Percentiles rank a stretch among this genome's conserved stretches.
Conservation (phyloP, 805 yeast genomes). For the Yarrowia sp. region DNA sequence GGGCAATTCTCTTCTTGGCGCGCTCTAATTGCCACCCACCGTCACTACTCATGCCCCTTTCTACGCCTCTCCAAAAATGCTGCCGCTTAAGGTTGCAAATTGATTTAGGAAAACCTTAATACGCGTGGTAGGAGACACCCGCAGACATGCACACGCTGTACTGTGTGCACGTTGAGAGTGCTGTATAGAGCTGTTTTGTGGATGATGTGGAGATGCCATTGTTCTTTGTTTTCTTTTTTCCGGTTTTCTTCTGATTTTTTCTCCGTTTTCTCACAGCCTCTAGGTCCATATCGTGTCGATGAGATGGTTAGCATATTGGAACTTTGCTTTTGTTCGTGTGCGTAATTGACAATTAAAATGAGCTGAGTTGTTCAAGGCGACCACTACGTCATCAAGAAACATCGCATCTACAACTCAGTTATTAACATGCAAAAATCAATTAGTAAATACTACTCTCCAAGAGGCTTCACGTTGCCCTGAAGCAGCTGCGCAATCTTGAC, state of each 20-base stretch:
- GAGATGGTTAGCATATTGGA: not conserved
- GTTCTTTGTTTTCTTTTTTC: not conserved
- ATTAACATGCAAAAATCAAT: too few species aligned
- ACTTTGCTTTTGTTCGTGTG: too few species aligned
- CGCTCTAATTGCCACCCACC: not conserved
- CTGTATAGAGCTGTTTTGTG: too few species aligned
- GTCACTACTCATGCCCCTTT: not conserved
- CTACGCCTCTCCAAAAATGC: not conserved
- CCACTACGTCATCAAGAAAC: too few species aligned
- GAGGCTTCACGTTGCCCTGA: not conserved
- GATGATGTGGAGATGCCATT: too few species aligned
- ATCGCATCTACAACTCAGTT: too few species aligned
- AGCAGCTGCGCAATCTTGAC: not conserved
- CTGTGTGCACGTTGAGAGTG: too few species aligned
- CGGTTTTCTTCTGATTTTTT: not conserved
- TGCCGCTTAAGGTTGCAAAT: not conserved
- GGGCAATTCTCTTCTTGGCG: not conserved
- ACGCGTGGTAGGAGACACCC: slow-evolving; percentile 15
- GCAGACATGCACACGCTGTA: not conserved
- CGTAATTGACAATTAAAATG: too few species aligned
- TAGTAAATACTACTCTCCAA: not conserved
- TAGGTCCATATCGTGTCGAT: too few species aligned
- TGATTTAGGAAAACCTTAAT: not conserved
- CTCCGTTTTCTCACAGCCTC: not conserved
- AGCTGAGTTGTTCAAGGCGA: too few species aligned